Evolutionary conservation across 352 stramenopile species (phyloP).

Genomic region (Phytophthora pluvialis): DNA sequence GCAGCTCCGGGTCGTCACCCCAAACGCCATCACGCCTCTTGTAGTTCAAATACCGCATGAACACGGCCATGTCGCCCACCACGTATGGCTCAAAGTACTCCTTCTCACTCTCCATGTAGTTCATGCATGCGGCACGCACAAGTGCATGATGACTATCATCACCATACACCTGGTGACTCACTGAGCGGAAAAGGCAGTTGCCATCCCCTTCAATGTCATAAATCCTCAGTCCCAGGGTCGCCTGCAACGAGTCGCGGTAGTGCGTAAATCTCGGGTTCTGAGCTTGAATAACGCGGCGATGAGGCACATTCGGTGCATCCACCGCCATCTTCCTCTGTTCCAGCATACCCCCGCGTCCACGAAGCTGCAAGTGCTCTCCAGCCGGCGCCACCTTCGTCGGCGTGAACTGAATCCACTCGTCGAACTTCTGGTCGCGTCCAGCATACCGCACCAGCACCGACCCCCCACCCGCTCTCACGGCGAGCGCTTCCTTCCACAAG

Average conservation of each 20-base stretch:
- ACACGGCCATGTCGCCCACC: slow-evolving; percentile 87
- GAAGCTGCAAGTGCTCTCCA: slow-evolving; percentile 63
- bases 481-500: slow-evolving; percentile 73
- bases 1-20: slow-evolving; percentile 96
- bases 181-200: slow-evolving; percentile 97
- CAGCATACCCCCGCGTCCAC: slow-evolving; percentile 29
- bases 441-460: slow-evolving; percentile 74
- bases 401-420: slow-evolving; percentile 76
- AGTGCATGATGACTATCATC: slow-evolving; percentile 90
- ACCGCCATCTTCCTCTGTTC: slow-evolving; percentile 60
- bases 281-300: slow-evolving; percentile 65
- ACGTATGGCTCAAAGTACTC: slow-evolving; percentile 94
- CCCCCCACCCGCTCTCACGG: slow-evolving; percentile 49
- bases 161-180: slow-evolving; percentile 97
- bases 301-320: slow-evolving; percentile 43
- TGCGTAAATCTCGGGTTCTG: slow-evolving; percentile 81
- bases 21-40: slow-evolving; percentile 93
- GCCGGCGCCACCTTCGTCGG: slow-evolving; percentile 58
- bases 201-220: slow-evolving; percentile 93
- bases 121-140: slow-evolving; percentile 91
- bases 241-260: slow-evolving; percentile 63
- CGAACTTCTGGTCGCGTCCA: slow-evolving; percentile 67
- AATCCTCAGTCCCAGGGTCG: slow-evolving; percentile 51
- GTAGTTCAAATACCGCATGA: slow-evolving; percentile 90
- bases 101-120: slow-evolving; percentile 96